A percentile compares a stretch with the other conserved stretches of the same genome.
These are phyloP conservation scores for Ocimum tenuiflorum DNA, from an alignment of 257 asterid genomes.

Conservation along the genomic window DNA sequence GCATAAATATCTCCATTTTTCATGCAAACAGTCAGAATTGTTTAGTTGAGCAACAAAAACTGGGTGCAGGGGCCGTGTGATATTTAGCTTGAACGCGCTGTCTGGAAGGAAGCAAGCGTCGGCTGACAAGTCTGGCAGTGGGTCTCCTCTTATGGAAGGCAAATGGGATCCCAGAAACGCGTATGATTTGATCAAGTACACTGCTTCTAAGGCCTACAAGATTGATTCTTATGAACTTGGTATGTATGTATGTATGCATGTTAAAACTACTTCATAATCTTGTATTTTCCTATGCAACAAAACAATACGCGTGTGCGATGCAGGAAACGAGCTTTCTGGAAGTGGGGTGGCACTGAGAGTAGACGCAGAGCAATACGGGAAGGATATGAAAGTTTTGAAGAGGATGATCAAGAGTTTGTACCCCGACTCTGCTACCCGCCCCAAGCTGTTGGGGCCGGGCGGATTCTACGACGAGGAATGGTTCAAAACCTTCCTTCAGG, in stretches of 20 bases:
- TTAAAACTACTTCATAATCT: too few species aligned
- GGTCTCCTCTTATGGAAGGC: constrained; percentile 44
- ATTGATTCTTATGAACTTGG: constrained; percentile 82
- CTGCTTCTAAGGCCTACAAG: constrained; percentile 54
- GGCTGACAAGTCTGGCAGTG: constrained; percentile 9
- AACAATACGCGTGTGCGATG: too few species aligned
- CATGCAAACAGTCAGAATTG: not conserved
- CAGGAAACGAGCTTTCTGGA: constrained; percentile 79
- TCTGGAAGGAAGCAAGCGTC: constrained; percentile 47
- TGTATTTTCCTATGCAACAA: too few species aligned
- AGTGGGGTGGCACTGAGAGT: constrained; percentile 50
- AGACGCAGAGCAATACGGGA: constrained; percentile 61
- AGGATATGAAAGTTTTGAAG: constrained; percentile 43
- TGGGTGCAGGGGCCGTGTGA: too few species aligned
- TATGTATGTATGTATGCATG: too few species aligned
- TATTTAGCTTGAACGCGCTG: constrained; percentile 75
- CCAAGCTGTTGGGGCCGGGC: constrained; percentile 66
- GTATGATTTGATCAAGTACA: constrained; percentile 51
- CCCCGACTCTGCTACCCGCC: constrained; percentile 33
- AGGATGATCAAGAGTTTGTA: constrained; percentile 40
- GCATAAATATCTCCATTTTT: not conserved
- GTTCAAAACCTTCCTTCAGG: constrained; percentile 43
- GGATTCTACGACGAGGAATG: constrained; percentile 66
- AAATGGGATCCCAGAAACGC: constrained; percentile 60
- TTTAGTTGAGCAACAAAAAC: constrained; percentile 24